These are phyloP conservation scores for Micractinium sp. DNA, from an alignment of 139 green algal species.

Conservation along the genomic window DNA sequence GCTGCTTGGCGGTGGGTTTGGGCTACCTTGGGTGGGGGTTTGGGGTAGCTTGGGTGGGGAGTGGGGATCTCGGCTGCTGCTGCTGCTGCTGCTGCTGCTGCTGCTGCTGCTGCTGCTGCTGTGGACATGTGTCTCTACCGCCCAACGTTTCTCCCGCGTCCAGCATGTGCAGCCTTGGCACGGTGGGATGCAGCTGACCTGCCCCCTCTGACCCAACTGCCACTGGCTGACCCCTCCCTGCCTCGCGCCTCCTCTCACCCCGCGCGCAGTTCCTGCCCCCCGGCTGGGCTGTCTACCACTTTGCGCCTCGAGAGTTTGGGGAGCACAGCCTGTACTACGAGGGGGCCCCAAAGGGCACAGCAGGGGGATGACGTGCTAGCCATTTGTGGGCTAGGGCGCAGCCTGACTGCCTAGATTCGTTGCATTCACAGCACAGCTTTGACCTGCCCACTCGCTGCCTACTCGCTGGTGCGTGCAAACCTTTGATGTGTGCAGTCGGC, in stretches of 20 bases:
- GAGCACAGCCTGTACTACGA: constrained; percentile 14
- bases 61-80: neutral
- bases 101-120: neutral
- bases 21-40: too few species aligned
- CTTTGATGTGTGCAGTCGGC: too few species aligned
- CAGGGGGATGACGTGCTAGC: too few species aligned
- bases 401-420: neutral
- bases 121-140: neutral
- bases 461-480: too few species aligned
- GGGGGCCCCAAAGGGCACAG: too few species aligned
- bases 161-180: too few species aligned
- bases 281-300: constrained; percentile 71
- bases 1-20: too few species aligned
- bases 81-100: too few species aligned
- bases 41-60: too few species aligned
- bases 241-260: neutral
- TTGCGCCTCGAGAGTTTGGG: constrained; percentile 22
- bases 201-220: too few species aligned
- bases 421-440: neutral
- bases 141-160: neutral
- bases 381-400: neutral
- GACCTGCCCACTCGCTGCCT: neutral
- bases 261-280: constrained; percentile 56
- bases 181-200: too few species aligned
- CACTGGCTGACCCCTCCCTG: neutral